These are phyloP conservation scores for Penicillium hordei DNA, from an alignment of 2,329 filamentous ascomycete genomes.

Conservation along the genomic window DNA sequence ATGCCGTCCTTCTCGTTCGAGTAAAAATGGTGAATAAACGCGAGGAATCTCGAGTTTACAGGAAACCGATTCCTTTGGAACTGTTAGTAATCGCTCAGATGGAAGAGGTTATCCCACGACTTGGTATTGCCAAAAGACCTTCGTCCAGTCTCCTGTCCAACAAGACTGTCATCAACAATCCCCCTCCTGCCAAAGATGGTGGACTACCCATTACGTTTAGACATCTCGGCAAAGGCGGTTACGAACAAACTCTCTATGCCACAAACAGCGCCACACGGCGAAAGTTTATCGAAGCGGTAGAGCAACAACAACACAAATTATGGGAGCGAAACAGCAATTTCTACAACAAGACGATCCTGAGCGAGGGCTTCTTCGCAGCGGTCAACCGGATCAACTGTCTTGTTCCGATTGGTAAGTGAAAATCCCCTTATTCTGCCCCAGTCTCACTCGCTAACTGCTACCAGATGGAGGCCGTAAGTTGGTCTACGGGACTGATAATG, in stretches of 20 bases:
- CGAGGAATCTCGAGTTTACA: slow-evolving; percentile 93
- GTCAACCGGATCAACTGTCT: slow-evolving; percentile 91
- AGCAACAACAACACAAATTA: slow-evolving; percentile 82
- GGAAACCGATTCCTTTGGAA: slow-evolving; percentile 91
- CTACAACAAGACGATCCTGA: slow-evolving; percentile 66
- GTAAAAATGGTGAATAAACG: slow-evolving; percentile 89
- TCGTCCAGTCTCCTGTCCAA: slow-evolving; percentile 78
- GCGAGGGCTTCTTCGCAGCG: slow-evolving; percentile 87
- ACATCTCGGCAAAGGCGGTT: slow-evolving; percentile 92
- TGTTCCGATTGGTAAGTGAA: slow-evolving; percentile 74
- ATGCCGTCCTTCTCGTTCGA: slow-evolving; percentile 86
- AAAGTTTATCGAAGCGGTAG: slow-evolving; percentile 97
- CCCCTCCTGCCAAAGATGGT: slow-evolving; percentile 64
- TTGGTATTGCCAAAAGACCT: slow-evolving; percentile 78
- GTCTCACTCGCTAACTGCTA: slow-evolving; percentile 17
- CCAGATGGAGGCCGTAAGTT: slow-evolving; percentile 90
- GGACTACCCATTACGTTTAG: slow-evolving; percentile 89
- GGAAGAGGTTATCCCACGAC: slow-evolving; percentile 86
- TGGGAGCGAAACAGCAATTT: slow-evolving; percentile 70
- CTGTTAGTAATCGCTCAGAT: slow-evolving; percentile 92
- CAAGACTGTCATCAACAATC: slow-evolving; percentile 52
- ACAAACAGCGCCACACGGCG: slow-evolving; percentile 81
- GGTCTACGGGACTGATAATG: slow-evolving; percentile 90
- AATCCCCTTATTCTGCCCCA: not conserved
- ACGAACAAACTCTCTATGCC: slow-evolving; percentile 86